Percentiles rank a stretch among this genome's conserved stretches.
Evolutionary conservation across 116 monocot genomes (phyloP).

Genomic region (Phalaenopsis hybrid): DNA sequence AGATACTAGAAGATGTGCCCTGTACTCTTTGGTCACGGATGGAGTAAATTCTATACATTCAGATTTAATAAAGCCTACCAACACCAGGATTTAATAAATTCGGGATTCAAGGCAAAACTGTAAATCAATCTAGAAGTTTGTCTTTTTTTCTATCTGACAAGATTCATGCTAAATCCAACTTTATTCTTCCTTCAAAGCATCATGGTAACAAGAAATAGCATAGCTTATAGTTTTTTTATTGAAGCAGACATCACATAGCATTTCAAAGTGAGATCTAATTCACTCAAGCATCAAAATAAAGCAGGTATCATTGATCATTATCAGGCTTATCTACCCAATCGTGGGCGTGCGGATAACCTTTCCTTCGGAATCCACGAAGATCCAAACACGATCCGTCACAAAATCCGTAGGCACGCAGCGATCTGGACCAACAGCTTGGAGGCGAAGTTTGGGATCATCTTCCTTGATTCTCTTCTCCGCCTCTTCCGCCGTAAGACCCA

Average conservation of each 20-base stretch:
- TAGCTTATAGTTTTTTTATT: neutral
- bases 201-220: neutral
- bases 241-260: neutral
- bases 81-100: too few species aligned
- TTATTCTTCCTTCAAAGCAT: too few species aligned
- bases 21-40: too few species aligned
- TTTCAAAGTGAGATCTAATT: neutral
- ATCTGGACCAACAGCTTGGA: conserved; percentile 10
- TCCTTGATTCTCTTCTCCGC: conserved; percentile 17
- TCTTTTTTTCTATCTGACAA: too few species aligned
- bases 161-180: too few species aligned
- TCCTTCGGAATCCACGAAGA: conserved; percentile 16
- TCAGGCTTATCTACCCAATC: conserved; percentile 10
- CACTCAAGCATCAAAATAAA: neutral
- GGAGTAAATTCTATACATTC: too few species aligned
- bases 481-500: conserved; percentile 16
- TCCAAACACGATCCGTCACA: conserved; percentile 11
- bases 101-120: too few species aligned
- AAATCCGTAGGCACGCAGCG: conserved; percentile 11
- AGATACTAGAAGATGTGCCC: too few species aligned
- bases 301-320: neutral
- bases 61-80: too few species aligned
- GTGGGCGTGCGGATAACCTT: conserved; percentile 10
- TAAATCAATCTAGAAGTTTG: too few species aligned
- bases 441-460: neutral